Base-by-base conservation (phyloP, 83 land plant species). In the Thuja plicata region DNA sequence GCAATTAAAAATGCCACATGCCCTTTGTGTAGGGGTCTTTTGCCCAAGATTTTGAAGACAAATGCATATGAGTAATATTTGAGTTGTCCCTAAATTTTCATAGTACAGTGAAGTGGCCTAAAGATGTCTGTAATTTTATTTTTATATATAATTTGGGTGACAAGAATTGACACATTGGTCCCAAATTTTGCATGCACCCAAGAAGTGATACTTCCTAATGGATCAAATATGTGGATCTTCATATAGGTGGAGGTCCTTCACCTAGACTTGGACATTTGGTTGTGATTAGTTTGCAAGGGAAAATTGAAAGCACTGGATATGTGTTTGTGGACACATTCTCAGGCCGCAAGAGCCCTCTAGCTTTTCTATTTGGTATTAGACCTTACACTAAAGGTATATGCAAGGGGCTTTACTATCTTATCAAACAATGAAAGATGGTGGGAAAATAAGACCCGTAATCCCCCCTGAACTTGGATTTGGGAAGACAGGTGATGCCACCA, bases 331-430 rank as follows among this genome's bases (percentile, higher is more conserved):
- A 97, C 85, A 97, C 99, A 71, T 90, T 93, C 43, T 88, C 89
- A 3, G 88, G 87, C 8, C 91, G 88, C 34, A 91, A 92, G 90
- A 92, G 94, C 89, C 91, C 99, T 27, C 74, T 97, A 85, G 99
- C 98, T 2, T 91, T 97, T 45, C 92, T 96, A 50, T 92, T 96
- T 93, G 98, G 98, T 27, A 92, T 94, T 35, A 93, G 95, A 83
- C 99, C 99, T 45, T 97, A 95, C 80, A 91, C 93, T 0, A 94
- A 90, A 55, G 98, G 98, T 41, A 93, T 97, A 94, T 96, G 98
- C 88, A 96, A 95, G 48, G 98, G 98, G 11, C 76, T 97, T 50
- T 98, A 97, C 88, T 95, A 93, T 86, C 94, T 89, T 24, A 57
- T 97, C 86, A 87, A 91, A 55, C 93, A 0, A 97, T 96, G 96